Evolutionary conservation across 371 early-diverging fungal species (phyloP).

Genomic region (Globomyces sp.): DNA sequence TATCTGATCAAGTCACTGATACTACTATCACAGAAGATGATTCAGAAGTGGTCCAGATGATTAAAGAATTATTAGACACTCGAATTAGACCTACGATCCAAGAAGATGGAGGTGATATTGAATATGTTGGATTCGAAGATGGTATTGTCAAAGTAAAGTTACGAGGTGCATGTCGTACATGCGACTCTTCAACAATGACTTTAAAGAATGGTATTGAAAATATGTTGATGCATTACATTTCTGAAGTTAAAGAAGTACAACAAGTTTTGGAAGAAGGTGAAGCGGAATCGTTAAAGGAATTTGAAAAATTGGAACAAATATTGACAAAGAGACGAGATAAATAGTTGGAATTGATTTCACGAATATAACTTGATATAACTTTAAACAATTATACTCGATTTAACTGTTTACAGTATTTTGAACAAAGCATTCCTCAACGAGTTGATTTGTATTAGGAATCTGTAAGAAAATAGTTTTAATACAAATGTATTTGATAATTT

Average conservation of each 20-base stretch:
- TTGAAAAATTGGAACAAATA: constrained; percentile 34
- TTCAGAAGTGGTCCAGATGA: constrained; percentile 91
- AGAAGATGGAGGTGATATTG: constrained; percentile 98
- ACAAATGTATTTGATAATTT: too few species aligned
- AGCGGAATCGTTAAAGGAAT: constrained; percentile 37
- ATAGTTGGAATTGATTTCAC: too few species aligned
- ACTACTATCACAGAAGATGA: constrained; percentile 77
- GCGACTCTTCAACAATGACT: constrained; percentile 80
- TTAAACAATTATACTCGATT: too few species aligned
- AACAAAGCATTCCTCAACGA: too few species aligned
- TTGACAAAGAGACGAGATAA: not conserved
- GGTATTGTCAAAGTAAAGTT: constrained; percentile 89
- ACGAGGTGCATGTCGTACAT: constrained; percentile 95
- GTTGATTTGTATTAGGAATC: too few species aligned
- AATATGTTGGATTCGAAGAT: constrained; percentile 83
- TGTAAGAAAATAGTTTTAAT: too few species aligned
- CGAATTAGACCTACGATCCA: constrained; percentile 92
- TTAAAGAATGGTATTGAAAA: constrained; percentile 96
- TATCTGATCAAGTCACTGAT: constrained; percentile 43
- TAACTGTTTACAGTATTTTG: too few species aligned
- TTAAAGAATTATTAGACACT: constrained; percentile 94
- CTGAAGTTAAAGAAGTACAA: constrained; percentile 89
- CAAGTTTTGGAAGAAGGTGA: constrained; percentile 64
- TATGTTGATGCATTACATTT: constrained; percentile 97
- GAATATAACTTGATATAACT: too few species aligned